Evolutionary conservation across 306 rosid genomes (phyloP), one percentile per base, ranked within the genome.

Genomic region (Prunus mira): DNA sequence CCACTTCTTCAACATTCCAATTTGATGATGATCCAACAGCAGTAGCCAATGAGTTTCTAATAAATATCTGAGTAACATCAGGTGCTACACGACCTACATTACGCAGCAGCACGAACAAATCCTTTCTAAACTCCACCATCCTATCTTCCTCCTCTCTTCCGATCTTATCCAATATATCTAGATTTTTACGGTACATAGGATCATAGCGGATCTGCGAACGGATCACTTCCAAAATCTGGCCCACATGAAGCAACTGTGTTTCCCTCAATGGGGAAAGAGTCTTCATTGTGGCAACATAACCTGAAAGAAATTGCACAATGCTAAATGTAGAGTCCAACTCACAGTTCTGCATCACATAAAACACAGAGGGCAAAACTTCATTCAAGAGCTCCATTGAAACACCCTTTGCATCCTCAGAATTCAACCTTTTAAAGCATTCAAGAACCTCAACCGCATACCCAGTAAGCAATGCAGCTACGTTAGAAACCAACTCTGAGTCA

Each of bases 101-200:
- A 34, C 91, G 87, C 20, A 88, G 77, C 56, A 88, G 87, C 75
- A 95, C 97, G 75, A 95, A 87, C 63, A 95, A 89, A 81, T 95
- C 99, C 84, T 91, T 95, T 79, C 99, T 88, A 67, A 89, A 89
- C 81, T 92, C 97, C 67, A 56, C 82, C 97, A 92, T 91, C 80
- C 97, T 91, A 76, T 87, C 96, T 82, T 95, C 97, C 84, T 95
- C 97, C 80, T 95, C 99, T 78, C 75, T 86, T 77, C 99, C 99
- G 80, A 90, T 82, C 90, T 89, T 95, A 80, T 95, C 97, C 86
- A 88, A 78, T 49, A 82, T 74, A 72, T 90, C 90, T 32, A 95
- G 96, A 87, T 86, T 89, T 72, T 78, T 60, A 41, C 97, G 92
- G 77, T 91, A 88, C 49, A 18, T 69, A 6, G 93, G 89, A 76